Evolutionary conservation across 129 eudicot genomes (phyloP), one percentile per base, ranked within the genome.

Genomic region (Glebionis coronaria): DNA sequence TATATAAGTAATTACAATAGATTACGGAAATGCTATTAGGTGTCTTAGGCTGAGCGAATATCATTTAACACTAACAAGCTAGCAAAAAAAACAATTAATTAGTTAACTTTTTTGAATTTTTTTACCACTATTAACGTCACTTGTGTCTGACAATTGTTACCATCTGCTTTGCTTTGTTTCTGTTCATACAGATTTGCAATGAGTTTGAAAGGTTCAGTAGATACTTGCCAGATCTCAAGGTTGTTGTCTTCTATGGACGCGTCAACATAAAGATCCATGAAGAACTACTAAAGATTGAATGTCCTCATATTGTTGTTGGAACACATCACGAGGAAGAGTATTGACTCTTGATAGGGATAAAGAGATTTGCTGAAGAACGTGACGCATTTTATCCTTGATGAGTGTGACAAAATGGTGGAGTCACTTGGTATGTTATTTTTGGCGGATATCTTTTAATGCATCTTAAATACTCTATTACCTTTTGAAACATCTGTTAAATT

Each of bases 271-370:
- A 83, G 72, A 75, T 83, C 49, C 97, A 91, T 74, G 87, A 81
- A 78, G 97, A 91, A 35, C 72, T 91, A 19, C 73, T 91, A 54
- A 91, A 91, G 76, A 91, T n/a, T n/a, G n/a, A n/a, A n/a, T n/a
- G n/a, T n/a, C n/a, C n/a, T n/a, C n/a, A n/a, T n/a, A n/a, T n/a
- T 78, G 97, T 91, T 59, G 97, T 91, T 80, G 97, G 97, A 19
- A 91, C 97, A 28, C 97, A 93, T 71, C n/a, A n/a, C n/a, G n/a
- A n/a, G 97, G 97, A 51, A 83, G 96, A 65, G 62, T 91, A 68
- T 76, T 91, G 64, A 96, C 81, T 50, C 85, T 91, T 56, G 88
- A 88, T n/a, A 81, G 94, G 65, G 97, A 91, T 46, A 91, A 91
- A 72, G 90, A 83, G 8, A 87, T 91, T 29, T 84, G 86, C 57